Evolutionary conservation across 2,329 filamentous ascomycete species (phyloP).

Genomic region (Didymellaceae sp.): DNA sequence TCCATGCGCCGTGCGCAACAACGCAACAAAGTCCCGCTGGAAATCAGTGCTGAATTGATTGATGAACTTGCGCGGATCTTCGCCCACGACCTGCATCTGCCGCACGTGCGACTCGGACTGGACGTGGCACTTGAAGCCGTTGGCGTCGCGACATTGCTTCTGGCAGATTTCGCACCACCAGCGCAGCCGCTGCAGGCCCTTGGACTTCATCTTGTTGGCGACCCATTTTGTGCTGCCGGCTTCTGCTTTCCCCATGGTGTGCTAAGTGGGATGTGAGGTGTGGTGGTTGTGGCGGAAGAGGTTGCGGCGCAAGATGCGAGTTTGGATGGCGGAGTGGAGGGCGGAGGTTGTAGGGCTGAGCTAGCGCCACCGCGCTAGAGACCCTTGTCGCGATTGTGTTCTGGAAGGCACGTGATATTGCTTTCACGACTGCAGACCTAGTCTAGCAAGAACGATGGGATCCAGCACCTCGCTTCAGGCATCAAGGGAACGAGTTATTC

Average conservation of each 20-base stretch:
- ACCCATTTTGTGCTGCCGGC: slow-evolving; percentile 90
- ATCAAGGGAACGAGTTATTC: too few species aligned
- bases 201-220: slow-evolving; percentile 85
- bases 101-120: slow-evolving; percentile 85
- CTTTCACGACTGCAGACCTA: too few species aligned
- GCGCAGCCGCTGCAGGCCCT: slow-evolving; percentile 69
- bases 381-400: too few species aligned
- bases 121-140: slow-evolving; percentile 74
- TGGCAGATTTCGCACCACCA: slow-evolving; percentile 90
- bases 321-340: background rate
- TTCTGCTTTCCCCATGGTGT: slow-evolving; percentile 87
- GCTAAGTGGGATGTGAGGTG: too few species aligned
- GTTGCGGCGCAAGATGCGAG: background rate
- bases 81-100: slow-evolving; percentile 86
- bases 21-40: slow-evolving; percentile 75
- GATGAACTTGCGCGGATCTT: slow-evolving; percentile 84
- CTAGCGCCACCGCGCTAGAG: slow-evolving; percentile 14
- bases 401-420: too few species aligned
- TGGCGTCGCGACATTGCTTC: slow-evolving; percentile 79
- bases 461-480: too few species aligned
- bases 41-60: slow-evolving; percentile 84
- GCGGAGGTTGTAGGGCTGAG: slow-evolving; percentile 14
- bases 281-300: background rate
- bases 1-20: slow-evolving; percentile 83
- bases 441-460: too few species aligned